A percentile compares a stretch with the other conserved stretches of the same genome.
Conservation (phyloP, 139 green algal genomes). For the Marvania coccoides region DNA sequence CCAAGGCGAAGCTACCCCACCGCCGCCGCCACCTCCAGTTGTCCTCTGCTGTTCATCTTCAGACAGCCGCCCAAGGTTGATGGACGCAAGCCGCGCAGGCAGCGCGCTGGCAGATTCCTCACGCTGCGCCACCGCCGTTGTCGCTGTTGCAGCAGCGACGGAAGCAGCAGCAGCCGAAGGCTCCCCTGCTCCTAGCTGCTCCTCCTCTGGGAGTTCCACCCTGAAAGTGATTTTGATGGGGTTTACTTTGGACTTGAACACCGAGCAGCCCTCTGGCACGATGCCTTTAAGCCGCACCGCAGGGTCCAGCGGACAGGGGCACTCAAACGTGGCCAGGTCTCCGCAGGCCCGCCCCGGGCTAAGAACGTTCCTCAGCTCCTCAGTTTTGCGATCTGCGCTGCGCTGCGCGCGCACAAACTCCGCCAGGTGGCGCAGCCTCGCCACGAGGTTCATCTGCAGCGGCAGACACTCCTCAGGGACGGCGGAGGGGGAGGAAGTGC, state of each 20-base stretch:
- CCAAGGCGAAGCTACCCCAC: too few species aligned
- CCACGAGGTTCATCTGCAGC: slow-evolving; percentile 65
- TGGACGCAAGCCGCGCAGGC: too few species aligned
- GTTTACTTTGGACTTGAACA: slow-evolving; percentile 88
- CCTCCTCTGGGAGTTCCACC: slow-evolving; percentile 10
- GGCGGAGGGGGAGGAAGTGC: not conserved
- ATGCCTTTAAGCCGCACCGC: slow-evolving; percentile 57
- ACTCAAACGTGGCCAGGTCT: slow-evolving; percentile 56
- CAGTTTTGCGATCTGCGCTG: slow-evolving; percentile 30
- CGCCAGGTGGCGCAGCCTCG: slow-evolving; percentile 49
- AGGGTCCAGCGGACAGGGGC: slow-evolving; percentile 73
- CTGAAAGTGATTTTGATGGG: slow-evolving; percentile 75
- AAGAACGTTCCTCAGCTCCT: slow-evolving; percentile 31
- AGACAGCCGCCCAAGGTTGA: too few species aligned
- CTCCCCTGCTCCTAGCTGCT: not conserved
- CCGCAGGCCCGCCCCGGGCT: slow-evolving; percentile 36
- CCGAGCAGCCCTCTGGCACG: slow-evolving; percentile 60
- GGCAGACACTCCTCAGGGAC: slow-evolving; percentile 38
- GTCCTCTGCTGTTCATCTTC: too few species aligned
- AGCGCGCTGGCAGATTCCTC: too few species aligned
- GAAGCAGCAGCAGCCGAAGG: not conserved
- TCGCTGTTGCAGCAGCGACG: not conserved
- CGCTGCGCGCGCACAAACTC: slow-evolving; percentile 40
- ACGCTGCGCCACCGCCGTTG: not conserved
- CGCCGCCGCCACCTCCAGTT: too few species aligned